phyloP scores from a whole-genome alignment of 352 stramenopile species.

The Saprolegnia parasitica region DNA sequence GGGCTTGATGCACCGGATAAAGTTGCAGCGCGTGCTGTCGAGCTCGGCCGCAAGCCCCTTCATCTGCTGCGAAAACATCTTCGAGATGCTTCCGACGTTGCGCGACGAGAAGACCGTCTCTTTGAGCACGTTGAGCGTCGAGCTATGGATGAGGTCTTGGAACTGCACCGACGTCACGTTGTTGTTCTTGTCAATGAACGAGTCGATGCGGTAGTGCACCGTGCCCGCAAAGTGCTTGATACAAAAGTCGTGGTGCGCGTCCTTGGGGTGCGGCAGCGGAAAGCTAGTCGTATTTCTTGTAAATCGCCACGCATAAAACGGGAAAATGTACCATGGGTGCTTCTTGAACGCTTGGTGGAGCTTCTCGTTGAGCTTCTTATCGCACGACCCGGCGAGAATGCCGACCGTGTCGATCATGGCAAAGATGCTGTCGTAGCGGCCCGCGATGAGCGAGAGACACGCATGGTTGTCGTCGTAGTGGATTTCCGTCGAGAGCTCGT shows the following conservation, averaged over 20 bases:
- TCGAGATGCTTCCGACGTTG: constrained; percentile 29
- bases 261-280: constrained; percentile 77
- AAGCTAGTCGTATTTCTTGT: constrained; percentile 36
- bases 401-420: constrained; percentile 81
- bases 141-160: constrained; percentile 29
- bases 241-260: constrained; percentile 44
- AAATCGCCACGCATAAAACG: too few relatives aligned
- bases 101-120: constrained; percentile 26
- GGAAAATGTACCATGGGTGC: constrained; percentile 29
- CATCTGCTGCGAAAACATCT: constrained; percentile 41
- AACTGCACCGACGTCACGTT: constrained; percentile 33
- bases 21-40: constrained; percentile 41
- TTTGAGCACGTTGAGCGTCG: constrained; percentile 35
- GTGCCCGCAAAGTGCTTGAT: constrained; percentile 36
- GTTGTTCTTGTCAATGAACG: constrained; percentile 42
- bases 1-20: constrained; percentile 39
- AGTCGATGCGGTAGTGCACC: constrained; percentile 37
- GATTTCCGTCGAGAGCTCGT: constrained; percentile 19
- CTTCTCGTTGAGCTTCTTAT: constrained; percentile 32
- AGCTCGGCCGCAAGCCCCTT: constrained; percentile 37
- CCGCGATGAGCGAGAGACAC: constrained; percentile 29
- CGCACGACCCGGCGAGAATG: constrained; percentile 31
- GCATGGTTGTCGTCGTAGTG: constrained; percentile 30
- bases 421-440: constrained; percentile 37
- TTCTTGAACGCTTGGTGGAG: constrained; percentile 35